These are phyloP conservation scores for Amanita brunnescens DNA, from an alignment of 768 basidiomycete genomes.

Conservation along the genomic window DNA sequence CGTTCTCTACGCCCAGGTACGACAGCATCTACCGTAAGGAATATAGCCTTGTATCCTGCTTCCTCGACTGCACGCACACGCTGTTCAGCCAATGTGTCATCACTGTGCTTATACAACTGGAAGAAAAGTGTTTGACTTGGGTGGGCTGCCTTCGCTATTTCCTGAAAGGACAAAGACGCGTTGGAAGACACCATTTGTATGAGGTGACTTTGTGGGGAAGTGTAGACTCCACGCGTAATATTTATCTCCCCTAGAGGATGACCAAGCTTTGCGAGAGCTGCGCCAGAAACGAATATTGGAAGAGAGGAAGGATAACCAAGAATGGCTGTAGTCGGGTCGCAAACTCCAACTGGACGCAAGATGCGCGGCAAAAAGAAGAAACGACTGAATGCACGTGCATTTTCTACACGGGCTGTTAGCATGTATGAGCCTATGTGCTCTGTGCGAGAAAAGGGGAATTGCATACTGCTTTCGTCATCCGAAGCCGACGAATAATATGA, in stretches of 20 bases:
- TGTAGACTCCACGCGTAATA: constrained; percentile 45
- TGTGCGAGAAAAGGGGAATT: neutral
- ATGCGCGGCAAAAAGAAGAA: constrained; percentile 86
- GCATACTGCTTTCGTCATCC: constrained; percentile 76
- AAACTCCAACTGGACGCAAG: constrained; percentile 53
- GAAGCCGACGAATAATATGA: constrained; percentile 83
- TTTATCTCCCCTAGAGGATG: constrained; percentile 85
- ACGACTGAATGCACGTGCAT: constrained; percentile 70
- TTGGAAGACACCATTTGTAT: constrained; percentile 85
- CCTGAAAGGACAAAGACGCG: constrained; percentile 56
- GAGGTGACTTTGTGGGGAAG: constrained; percentile 53
- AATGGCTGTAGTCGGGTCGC: constrained; percentile 65
- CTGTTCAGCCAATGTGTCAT: constrained; percentile 56
- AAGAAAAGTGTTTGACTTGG: constrained; percentile 64
- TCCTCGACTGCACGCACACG: constrained; percentile 63
- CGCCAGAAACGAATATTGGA: constrained; percentile 78
- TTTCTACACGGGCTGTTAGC: constrained; percentile 50
- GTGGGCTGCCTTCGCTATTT: constrained; percentile 49
- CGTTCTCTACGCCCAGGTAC: constrained; percentile 73
- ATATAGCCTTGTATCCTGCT: constrained; percentile 81
- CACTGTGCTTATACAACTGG: constrained; percentile 78
- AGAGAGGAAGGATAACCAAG: constrained; percentile 64
- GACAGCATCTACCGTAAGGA: constrained; percentile 88
- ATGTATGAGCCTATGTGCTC: constrained; percentile 13
- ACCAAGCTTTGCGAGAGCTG: constrained; percentile 78